Evolutionary conservation across 2,329 filamentous ascomycete genomes (phyloP).

Genomic region (Onygenales sp.): DNA sequence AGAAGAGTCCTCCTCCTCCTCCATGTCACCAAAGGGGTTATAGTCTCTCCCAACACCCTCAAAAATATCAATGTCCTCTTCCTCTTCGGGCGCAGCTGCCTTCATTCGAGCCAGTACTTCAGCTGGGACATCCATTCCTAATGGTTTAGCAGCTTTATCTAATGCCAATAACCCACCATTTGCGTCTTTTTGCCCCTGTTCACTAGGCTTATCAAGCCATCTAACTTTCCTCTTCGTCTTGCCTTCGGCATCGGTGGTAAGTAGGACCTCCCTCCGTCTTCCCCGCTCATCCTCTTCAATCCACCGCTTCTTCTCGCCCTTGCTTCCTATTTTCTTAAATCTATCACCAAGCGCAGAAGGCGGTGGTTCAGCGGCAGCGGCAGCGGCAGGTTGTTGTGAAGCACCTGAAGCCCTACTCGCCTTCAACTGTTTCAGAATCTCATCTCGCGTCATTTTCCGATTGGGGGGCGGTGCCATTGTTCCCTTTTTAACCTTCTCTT

Average conservation of each 20-base stretch:
- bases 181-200: conserved; percentile 15
- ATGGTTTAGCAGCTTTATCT: conserved; percentile 36
- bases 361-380: conserved; percentile 34
- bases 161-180: conserved; percentile 30
- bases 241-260: conserved; percentile 50
- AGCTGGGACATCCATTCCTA: conserved; percentile 42
- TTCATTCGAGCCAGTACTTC: conserved; percentile 29
- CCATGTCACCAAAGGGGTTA: conserved; percentile 47
- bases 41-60: conserved; percentile 51
- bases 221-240: conserved; percentile 53
- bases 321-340: conserved; percentile 45
- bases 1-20: conserved; percentile 38
- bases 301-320: conserved; percentile 40
- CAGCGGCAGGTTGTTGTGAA: conserved; percentile 26
- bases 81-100: conserved; percentile 22
- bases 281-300: conserved; percentile 46
- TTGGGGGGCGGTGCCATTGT: conserved; percentile 32
- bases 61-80: conserved; percentile 54
- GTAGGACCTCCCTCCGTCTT: conserved; percentile 47
- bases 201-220: conserved; percentile 37
- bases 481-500: conserved; percentile 43
- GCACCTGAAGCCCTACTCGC: conserved; percentile 39
- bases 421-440: conserved; percentile 51
- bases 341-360: conserved; percentile 43
- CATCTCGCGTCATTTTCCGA: conserved; percentile 46